Evolutionary conservation across 148 eudicot species (phyloP).

Genomic region (Pharnaceum exiguum): DNA sequence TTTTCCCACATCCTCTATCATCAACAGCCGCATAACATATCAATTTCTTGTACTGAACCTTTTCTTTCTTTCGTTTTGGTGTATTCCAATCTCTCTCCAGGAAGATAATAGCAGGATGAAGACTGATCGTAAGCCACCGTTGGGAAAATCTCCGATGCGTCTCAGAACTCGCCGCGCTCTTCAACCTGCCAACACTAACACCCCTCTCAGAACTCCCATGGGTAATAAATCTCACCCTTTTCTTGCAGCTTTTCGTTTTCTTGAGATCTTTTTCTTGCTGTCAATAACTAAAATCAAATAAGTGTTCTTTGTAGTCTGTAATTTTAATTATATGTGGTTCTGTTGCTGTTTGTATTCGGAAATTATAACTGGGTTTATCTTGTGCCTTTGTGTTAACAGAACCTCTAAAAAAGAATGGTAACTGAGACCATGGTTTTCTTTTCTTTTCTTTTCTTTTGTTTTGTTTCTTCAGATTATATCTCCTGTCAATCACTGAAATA

Average conservation of each 20-base stretch:
- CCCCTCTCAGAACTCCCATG: conserved; percentile 38
- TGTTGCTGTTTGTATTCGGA: too few relatives aligned
- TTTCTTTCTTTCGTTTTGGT: neutral
- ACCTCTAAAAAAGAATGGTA: too few relatives aligned
- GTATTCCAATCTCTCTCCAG: conserved; percentile 13
- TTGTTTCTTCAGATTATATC: too few relatives aligned
- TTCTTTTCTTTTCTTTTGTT: neutral
- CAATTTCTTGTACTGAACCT: too few relatives aligned
- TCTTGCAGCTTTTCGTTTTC: neutral
- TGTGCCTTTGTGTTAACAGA: too few relatives aligned
- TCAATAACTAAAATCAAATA: too few relatives aligned
- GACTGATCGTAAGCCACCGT: conserved; percentile 66
- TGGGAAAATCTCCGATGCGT: conserved; percentile 56
- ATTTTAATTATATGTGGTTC: too few relatives aligned
- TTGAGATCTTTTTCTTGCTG: neutral
- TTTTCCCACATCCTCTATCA: too few relatives aligned
- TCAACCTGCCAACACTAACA: conserved; percentile 30
- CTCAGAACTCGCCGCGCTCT: conserved; percentile 62
- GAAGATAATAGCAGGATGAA: conserved; percentile 49
- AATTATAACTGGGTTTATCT: too few relatives aligned
- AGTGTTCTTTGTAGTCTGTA: too few relatives aligned
- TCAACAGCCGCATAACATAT: too few relatives aligned
- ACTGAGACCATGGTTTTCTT: neutral
- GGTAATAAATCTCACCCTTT: conserved; percentile 26
- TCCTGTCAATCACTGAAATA: too few relatives aligned